These are phyloP conservation scores for Talaromyces thailandensis DNA, from an alignment of 495 filamentous ascomycete species.

Conservation along the genomic window DNA sequence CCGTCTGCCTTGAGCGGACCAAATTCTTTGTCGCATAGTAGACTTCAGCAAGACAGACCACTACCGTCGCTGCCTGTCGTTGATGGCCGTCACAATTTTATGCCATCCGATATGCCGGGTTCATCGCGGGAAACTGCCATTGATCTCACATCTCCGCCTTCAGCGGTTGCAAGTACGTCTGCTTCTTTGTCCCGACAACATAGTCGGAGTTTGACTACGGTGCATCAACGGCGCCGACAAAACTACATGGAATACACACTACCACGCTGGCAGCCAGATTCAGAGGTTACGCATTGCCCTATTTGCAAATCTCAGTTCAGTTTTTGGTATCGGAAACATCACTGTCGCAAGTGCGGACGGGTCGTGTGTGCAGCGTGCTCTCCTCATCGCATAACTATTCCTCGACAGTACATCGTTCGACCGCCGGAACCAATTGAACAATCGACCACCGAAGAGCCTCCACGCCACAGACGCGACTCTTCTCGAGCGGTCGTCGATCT, in stretches of 20 bases:
- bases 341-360: constrained; percentile 92
- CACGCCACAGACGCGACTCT: constrained; percentile 4
- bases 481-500: constrained; percentile 27
- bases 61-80: constrained; percentile 12
- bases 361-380: constrained; percentile 91
- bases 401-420: constrained; percentile 83
- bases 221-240: not conserved
- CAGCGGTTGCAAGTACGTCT: not conserved
- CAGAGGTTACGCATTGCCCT: constrained; percentile 67
- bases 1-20: constrained; percentile 9
- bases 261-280: constrained; percentile 81
- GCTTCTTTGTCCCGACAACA: constrained; percentile 4
- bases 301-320: constrained; percentile 72
- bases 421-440: constrained; percentile 46
- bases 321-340: constrained; percentile 85
- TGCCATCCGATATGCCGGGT: constrained; percentile 12
- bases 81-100: constrained; percentile 8
- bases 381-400: constrained; percentile 91
- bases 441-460: constrained; percentile 12
- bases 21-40: constrained; percentile 8
- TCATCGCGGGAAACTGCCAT: constrained; percentile 28
- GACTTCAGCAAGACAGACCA: constrained; percentile 16
- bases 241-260: constrained; percentile 29
- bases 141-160: constrained; percentile 27
- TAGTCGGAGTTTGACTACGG: not conserved